phyloP scores from a whole-genome alignment of 495 filamentous ascomycete species.

The Talaromyces adpressus region DNA sequence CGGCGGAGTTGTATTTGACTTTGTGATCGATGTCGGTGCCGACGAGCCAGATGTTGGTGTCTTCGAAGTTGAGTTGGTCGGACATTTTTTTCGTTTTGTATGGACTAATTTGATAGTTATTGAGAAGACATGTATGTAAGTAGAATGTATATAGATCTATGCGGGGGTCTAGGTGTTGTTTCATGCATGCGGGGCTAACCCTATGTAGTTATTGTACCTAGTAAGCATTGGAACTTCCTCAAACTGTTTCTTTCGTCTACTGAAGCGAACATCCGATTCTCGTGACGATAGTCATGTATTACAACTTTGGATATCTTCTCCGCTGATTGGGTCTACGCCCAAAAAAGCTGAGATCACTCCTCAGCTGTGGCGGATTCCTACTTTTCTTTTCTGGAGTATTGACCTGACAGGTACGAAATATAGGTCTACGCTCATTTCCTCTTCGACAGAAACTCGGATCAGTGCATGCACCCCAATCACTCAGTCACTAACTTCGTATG shows the following conservation, averaged over 20 bases:
- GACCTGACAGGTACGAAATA: background rate
- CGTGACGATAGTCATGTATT: background rate
- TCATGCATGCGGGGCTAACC: background rate
- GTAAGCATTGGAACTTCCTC: background rate
- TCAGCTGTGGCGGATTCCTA: background rate
- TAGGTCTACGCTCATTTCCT: background rate
- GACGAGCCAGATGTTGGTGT: constrained; percentile 57
- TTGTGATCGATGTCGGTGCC: constrained; percentile 52
- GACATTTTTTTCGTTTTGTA: background rate
- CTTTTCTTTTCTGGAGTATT: background rate
- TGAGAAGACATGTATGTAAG: background rate
- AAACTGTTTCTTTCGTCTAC: background rate
- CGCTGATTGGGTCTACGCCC: background rate
- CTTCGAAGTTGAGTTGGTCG: constrained; percentile 49
- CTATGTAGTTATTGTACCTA: background rate
- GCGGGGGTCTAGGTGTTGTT: background rate
- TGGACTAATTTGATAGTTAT: background rate
- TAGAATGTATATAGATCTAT: background rate
- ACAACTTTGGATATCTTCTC: background rate
- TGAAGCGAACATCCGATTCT: background rate
- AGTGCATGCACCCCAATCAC: background rate
- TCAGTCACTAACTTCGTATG: background rate
- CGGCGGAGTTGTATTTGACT: constrained; percentile 55
- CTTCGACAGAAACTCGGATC: background rate
- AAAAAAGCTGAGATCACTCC: background rate